Evolutionary conservation across 495 filamentous ascomycete species (phyloP).

Genomic region (Aspergillus coremiiformis): DNA sequence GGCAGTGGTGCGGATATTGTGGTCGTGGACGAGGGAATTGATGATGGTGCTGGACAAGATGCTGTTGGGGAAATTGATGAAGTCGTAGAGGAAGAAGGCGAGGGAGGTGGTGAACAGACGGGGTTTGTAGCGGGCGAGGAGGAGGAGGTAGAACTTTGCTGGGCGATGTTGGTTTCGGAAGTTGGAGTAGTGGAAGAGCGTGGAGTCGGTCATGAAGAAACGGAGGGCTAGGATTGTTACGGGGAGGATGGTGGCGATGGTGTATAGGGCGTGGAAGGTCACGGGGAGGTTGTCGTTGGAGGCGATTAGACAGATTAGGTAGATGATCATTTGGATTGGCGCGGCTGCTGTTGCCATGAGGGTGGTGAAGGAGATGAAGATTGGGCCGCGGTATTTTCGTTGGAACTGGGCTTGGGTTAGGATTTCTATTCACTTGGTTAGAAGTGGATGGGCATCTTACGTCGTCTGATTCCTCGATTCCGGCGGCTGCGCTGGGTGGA

Average conservation of each 20-base stretch:
- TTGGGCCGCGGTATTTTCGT: slow-evolving; percentile 23
- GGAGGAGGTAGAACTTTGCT: slow-evolving; percentile 18
- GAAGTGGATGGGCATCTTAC: slow-evolving; percentile 6
- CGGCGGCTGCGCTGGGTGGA: slow-evolving; percentile 29
- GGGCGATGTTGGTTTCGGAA: slow-evolving; percentile 18
- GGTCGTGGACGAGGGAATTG: slow-evolving; percentile 26
- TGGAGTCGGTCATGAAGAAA: slow-evolving; percentile 29
- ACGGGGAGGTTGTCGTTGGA: slow-evolving; percentile 27
- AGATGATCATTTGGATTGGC: slow-evolving; percentile 30
- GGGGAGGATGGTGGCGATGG: slow-evolving; percentile 27
- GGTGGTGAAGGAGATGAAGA: slow-evolving; percentile 32
- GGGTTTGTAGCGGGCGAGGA: slow-evolving; percentile 23
- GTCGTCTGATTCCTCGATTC: slow-evolving; percentile 27
- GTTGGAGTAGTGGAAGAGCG: slow-evolving; percentile 27
- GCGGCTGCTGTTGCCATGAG: slow-evolving; percentile 29
- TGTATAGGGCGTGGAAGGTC: slow-evolving; percentile 29
- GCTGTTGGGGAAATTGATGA: slow-evolving; percentile 33
- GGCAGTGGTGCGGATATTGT: slow-evolving; percentile 26
- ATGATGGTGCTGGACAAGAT: slow-evolving; percentile 38
- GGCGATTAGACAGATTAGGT: slow-evolving; percentile 26
- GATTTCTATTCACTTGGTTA: background rate
- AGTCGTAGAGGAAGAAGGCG: slow-evolving; percentile 33
- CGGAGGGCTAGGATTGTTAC: slow-evolving; percentile 23
- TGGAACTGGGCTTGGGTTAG: slow-evolving; percentile 11
- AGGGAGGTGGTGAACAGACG: slow-evolving; percentile 25